Evolutionary conservation across 1,284 basidiomycete species (phyloP), one percentile per base, ranked within the genome.

Genomic region (Wolfiporia cocos): DNA sequence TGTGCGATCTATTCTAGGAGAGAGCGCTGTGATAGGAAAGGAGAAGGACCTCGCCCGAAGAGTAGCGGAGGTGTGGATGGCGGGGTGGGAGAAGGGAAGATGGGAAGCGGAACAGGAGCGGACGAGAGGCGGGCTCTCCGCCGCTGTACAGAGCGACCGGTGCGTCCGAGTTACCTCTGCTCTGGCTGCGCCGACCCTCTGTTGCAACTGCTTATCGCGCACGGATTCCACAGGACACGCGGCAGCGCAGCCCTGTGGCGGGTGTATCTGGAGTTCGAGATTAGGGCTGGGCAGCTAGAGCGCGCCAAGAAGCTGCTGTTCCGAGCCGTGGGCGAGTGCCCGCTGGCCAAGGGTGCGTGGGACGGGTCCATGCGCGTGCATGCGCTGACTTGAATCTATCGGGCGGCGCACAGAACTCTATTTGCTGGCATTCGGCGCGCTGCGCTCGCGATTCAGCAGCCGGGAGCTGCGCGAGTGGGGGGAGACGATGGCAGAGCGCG

Each of bases 401-500:
- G n/a, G 39, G 39, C 34, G 37, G 39, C 39, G 39, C 20, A 43
- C 61, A 95, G 92, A 84, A 29, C 64, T 96, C 38, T 94, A 95
- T 70, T 68, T 97, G 42, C 57, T 92, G 17, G 88, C 92, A 4
- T 96, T 95, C 64, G 77, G 80, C 4, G 71, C 78, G 0, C 65
- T 96, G 31, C 76, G 90, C 23, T 58, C 67, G 1, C 76, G 74
- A 39, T 95, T 93, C 61, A 76, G 68, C 23, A 51, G 64, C 14
- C 65, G 67, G 15, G 92, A 96, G 58, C 69, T 95, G 50, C 71
- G 76, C 40, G 71, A 65, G 19, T 75, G 88, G 53, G 78, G 72
- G 26, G 84, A 91, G 44, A 74, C 81, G 9, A 92, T 94, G 83
- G 78, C 76, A 5, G 92, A 95, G 62, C 72, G 90, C 33, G 86